Evolutionary conservation across 306 rosid genomes (phyloP), one percentile per base, ranked within the genome.

Genomic region (Pterocarpus macrocarpus): DNA sequence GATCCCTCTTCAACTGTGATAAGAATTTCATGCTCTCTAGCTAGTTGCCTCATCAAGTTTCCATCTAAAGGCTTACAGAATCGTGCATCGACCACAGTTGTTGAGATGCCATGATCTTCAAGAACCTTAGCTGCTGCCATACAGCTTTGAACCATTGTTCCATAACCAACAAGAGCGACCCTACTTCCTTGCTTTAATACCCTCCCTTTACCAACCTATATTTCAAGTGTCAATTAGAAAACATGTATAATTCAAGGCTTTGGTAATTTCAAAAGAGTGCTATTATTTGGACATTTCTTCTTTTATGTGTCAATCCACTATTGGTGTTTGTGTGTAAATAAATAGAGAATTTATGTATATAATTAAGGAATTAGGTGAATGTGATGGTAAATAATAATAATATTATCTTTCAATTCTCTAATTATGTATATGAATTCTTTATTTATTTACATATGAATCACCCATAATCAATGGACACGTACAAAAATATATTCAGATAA

Each of bases 1-100:
- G 91, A 88, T 44, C 96, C 96, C 67, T 91, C 96, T 83, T 91
- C 96, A 2, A 89, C 90, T 0, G 96, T 91, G 68, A 91, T 59
- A 49, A 91, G 86, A 64, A 86, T 62, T 65, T 88, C 93, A 65
- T 89, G 96, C 66, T 89, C 82, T 80, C 64, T 80, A 76, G 90
- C 89, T 2, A 91, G 89, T 41, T 69, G 58, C 74, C 68, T 85
- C 58, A 91, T 82, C 87, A 91, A 75, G 36, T 59, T 79, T 66
- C 78, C 87, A 68, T 89, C 97, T 3, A 89, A 80, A 79, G 97
- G 93, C 80, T 89, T 91, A 76, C 97, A 91, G 33, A 89, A 91
- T 34, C 97, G 66, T n/a, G 97, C 94, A 83, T 91, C 94, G 7
- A 57, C 92, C 55, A 91, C 94, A 0, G 94, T 91, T 39, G 82